Conservation (phyloP, 306 rosid genomes). For the Cucumis melo region DNA sequence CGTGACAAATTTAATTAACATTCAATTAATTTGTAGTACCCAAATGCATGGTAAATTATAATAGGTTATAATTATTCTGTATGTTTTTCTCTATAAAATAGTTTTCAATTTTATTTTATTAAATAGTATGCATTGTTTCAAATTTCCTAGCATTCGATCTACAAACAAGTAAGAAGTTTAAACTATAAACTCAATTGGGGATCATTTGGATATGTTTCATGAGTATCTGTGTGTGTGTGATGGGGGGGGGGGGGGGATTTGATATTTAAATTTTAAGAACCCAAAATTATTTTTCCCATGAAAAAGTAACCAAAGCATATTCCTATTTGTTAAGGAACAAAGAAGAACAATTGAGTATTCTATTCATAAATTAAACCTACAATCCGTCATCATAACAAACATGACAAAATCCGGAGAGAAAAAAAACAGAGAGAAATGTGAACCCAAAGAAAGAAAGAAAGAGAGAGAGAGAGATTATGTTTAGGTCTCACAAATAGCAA, state of each 20-base stretch:
- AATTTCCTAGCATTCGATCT: not conserved
- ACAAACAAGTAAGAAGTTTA: not conserved
- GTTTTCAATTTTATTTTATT: not conserved
- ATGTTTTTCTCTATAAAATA: not conserved
- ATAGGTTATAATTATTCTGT: not conserved
- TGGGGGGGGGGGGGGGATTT: too few relatives aligned
- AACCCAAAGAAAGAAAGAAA: not conserved
- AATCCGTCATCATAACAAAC: not conserved
- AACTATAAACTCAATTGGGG: too few relatives aligned
- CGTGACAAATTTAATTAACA: not conserved
- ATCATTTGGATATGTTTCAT: too few relatives aligned
- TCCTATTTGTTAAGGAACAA: not conserved
- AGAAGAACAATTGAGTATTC: not conserved
- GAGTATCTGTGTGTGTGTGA: too few relatives aligned
- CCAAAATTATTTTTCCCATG: not conserved
- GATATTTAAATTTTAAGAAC: not conserved
- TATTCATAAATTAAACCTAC: not conserved
- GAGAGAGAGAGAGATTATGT: not conserved
- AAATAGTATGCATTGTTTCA: not conserved
- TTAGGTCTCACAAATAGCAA: not conserved
- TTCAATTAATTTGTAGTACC: not conserved
- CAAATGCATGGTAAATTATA: not conserved
- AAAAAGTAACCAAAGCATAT: not conserved
- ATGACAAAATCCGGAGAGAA: too few relatives aligned
- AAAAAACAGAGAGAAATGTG: not conserved